phyloP scores from a whole-genome alignment of 192 early-diverging fungal species.

The Coemansia sp. region DNA sequence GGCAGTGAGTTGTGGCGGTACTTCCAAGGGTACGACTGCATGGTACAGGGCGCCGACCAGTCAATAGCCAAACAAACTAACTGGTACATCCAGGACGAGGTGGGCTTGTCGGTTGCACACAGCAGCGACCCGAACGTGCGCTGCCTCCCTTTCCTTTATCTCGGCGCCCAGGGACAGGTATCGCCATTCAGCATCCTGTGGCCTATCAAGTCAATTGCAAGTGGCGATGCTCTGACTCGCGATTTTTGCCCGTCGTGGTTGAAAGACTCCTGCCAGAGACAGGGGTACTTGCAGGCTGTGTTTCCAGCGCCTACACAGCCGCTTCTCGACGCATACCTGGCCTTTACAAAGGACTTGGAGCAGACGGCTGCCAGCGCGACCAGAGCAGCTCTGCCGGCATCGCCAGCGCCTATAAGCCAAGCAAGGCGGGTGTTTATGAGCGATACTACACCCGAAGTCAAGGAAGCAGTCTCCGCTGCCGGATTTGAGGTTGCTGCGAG shows the following conservation, averaged over 20 bases:
- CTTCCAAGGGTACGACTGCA: slow-evolving; percentile 50
- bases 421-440: slow-evolving; percentile 28
- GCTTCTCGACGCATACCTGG: slow-evolving; percentile 35
- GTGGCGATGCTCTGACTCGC: slow-evolving; percentile 59
- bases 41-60: slow-evolving; percentile 25
- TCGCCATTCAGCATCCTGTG: slow-evolving; percentile 68
- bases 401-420: slow-evolving; percentile 6
- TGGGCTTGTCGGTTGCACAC: slow-evolving; percentile 67
- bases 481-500: slow-evolving; percentile 16
- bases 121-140: slow-evolving; percentile 63
- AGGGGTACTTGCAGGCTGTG: slow-evolving; percentile 61
- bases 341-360: slow-evolving; percentile 18
- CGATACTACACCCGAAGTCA: slow-evolving; percentile 3
- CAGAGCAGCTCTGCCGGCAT: slow-evolving; percentile 3
- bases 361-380: slow-evolving; percentile 19
- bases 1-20: slow-evolving; percentile 46
- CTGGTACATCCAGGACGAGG: slow-evolving; percentile 62
- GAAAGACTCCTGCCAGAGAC: slow-evolving; percentile 46
- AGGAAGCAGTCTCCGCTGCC: slow-evolving; percentile 11
- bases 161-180: slow-evolving; percentile 54
- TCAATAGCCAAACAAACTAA: slow-evolving; percentile 32
- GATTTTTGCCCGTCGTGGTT: slow-evolving; percentile 66
- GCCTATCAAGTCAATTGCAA: slow-evolving; percentile 59
- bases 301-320: slow-evolving; percentile 39
- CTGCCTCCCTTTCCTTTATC: slow-evolving; percentile 68